These are phyloP conservation scores for Botryosphaeria dothidea DNA, from an alignment of 2,329 filamentous ascomycete genomes.

Conservation along the genomic window DNA sequence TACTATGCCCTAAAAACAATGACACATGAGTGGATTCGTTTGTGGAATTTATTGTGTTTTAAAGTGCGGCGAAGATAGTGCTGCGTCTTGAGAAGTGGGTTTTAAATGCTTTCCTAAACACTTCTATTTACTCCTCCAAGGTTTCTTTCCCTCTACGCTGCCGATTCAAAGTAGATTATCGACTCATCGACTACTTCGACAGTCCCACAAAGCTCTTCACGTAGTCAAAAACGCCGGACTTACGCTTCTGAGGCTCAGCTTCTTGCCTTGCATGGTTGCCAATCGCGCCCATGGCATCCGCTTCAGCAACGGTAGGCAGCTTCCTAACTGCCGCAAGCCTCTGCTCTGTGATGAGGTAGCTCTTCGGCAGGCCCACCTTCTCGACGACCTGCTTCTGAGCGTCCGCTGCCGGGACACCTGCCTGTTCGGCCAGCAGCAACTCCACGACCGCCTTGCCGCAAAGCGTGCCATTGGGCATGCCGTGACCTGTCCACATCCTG, in stretches of 20 bases:
- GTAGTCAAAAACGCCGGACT: conserved; percentile 1
- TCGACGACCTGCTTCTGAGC: conserved; percentile 35
- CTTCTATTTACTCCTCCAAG: neutral
- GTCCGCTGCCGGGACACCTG: conserved; percentile 32
- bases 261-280: conserved; percentile 20
- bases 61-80: too few species aligned
- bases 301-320: conserved; percentile 36
- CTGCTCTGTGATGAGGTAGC: conserved; percentile 40
- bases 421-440: conserved; percentile 53
- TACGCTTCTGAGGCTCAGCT: neutral
- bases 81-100: too few species aligned
- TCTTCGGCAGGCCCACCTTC: conserved; percentile 36
- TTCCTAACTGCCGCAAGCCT: conserved; percentile 33
- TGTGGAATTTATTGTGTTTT: too few species aligned
- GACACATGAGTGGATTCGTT: too few species aligned
- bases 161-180: neutral
- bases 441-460: conserved; percentile 64
- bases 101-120: too few species aligned
- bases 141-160: neutral
- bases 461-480: conserved; percentile 73
- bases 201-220: neutral
- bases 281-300: conserved; percentile 30
- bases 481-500: conserved; percentile 51
- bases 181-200: neutral
- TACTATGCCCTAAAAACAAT: too few species aligned